Base-by-base conservation (phyloP, 1,284 basidiomycete species). In the Trichosporon ovoides region DNA sequence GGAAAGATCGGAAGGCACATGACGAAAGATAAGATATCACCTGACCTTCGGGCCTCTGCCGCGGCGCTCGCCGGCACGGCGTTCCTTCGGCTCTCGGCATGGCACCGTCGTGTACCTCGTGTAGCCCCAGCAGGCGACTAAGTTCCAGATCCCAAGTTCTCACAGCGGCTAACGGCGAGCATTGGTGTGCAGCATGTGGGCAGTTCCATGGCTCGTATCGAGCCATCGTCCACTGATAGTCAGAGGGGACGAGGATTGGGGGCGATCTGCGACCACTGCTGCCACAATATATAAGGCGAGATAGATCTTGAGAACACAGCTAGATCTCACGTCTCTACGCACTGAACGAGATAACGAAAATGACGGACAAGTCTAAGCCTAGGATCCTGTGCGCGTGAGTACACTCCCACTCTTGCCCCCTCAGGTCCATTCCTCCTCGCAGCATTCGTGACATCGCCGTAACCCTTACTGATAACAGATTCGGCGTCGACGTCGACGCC, bases 401-500 rank as follows among this genome's bases (percentile, higher is more conserved):
- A 7, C n/a, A 19, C 31, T 14, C 3, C 16, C 13, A 9, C 38
- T 9, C 16, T 19, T 12, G 37, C 13, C 9, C n/a, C n/a, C n/a
- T n/a, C n/a, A n/a, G n/a, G n/a, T n/a, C n/a, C n/a, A n/a, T n/a
- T n/a, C n/a, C n/a, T n/a, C n/a, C n/a, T n/a, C n/a, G n/a, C n/a
- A n/a, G n/a, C n/a, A n/a, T n/a, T n/a, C 7, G 7, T 22, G 28
- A 7, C 12, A 28, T 35, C 31, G 20, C 20, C 24, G 7, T 0
- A 16, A 31, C 34, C 12, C 55, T n/a, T n/a, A 9, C 28, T 55
- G 19, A 55, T 38, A 1, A 19, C 56, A 63, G 62, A 12, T 55
- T 85, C 68, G 83, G 83, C 37, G 82, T 85, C 9, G 83, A 86
- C 62, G 83, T 85, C 7, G 84, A 85, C 60, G 84, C 84, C 9